Percentiles rank a stretch among this genome's conserved stretches.
phyloP scores from a whole-genome alignment of 169 alveolate species.

The Toxoplasma gondii region DNA sequence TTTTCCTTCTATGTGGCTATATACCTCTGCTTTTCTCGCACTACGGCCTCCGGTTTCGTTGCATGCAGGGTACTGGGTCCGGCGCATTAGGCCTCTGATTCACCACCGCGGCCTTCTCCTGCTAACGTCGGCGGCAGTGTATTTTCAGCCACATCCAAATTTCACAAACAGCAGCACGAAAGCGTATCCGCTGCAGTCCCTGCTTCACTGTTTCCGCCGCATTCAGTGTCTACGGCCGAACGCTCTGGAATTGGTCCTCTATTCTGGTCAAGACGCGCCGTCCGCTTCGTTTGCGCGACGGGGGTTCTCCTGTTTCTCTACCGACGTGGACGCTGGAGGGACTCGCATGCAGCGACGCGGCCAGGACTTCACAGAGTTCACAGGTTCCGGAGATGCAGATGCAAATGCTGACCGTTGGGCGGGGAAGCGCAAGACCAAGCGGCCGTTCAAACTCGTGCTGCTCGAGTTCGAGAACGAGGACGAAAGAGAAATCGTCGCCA shows the following conservation, averaged over 20 bases:
- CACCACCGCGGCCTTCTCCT: slow-evolving; percentile 44
- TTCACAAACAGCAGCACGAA: slow-evolving; percentile 51
- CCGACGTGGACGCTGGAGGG: not conserved
- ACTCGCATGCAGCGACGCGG: not conserved
- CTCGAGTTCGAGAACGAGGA: slow-evolving; percentile 38
- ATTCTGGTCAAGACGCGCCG: not conserved
- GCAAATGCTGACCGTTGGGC: not conserved
- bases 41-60: too few relatives aligned
- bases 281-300: not conserved
- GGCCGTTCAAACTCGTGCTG: slow-evolving; percentile 30
- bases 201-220: slow-evolving; percentile 43
- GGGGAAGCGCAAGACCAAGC: not conserved
- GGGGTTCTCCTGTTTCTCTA: not conserved
- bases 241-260: slow-evolving; percentile 39
- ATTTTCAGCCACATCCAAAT: slow-evolving; percentile 51
- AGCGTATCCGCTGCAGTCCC: slow-evolving; percentile 32
- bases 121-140: slow-evolving; percentile 31
- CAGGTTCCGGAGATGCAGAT: not conserved
- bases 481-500: slow-evolving; percentile 50
- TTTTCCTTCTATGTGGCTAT: too few relatives aligned
- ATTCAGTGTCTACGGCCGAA: slow-evolving; percentile 53
- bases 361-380: not conserved
- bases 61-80: slow-evolving; percentile 50
- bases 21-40: too few relatives aligned
- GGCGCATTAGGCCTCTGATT: slow-evolving; percentile 37